Percentiles rank a stretch among this genome's conserved stretches.
Evolutionary conservation across 176 grass and related monocot genomes (phyloP).

Genomic region (maize (Zea mays)): DNA sequence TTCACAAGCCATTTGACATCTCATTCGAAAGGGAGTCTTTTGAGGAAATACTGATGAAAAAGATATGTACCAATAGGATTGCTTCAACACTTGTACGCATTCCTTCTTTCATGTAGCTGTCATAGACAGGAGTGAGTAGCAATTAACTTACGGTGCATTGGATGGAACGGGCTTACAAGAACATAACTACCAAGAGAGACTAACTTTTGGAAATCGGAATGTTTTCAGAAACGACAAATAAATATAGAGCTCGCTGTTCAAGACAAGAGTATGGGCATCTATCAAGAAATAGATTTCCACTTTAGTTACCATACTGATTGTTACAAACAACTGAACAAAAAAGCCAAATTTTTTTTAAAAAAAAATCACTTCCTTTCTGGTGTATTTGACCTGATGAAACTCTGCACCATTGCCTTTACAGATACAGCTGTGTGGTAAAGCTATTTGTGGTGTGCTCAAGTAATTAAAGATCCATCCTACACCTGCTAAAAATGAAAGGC

Average conservation of each 20-base stretch:
- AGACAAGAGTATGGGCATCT: neutral
- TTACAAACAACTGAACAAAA: neutral
- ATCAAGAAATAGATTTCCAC: neutral
- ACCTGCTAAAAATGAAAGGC: neutral
- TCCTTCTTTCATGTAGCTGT: slow-evolving; percentile 99
- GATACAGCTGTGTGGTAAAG: neutral
- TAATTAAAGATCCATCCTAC: neutral
- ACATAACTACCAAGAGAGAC: slow-evolving; percentile 3
- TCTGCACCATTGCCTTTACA: neutral
- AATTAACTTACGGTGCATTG: neutral
- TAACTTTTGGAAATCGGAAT: neutral
- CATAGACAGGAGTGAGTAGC: slow-evolving; percentile 25
- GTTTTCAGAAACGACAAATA: neutral
- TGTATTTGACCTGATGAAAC: neutral
- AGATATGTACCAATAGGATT: slow-evolving; percentile 68
- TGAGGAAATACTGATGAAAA: neutral
- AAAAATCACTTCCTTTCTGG: neutral
- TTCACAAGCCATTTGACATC: neutral
- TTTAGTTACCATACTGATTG: neutral
- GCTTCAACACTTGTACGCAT: slow-evolving; percentile 99
- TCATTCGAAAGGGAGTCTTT: neutral
- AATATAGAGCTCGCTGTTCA: neutral
- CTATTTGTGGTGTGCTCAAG: neutral
- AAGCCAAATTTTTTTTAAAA: neutral
- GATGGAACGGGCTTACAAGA: slow-evolving; percentile 12